phyloP scores from a whole-genome alignment of 176 grass and related monocot genomes.

The Eleusine coracana region DNA sequence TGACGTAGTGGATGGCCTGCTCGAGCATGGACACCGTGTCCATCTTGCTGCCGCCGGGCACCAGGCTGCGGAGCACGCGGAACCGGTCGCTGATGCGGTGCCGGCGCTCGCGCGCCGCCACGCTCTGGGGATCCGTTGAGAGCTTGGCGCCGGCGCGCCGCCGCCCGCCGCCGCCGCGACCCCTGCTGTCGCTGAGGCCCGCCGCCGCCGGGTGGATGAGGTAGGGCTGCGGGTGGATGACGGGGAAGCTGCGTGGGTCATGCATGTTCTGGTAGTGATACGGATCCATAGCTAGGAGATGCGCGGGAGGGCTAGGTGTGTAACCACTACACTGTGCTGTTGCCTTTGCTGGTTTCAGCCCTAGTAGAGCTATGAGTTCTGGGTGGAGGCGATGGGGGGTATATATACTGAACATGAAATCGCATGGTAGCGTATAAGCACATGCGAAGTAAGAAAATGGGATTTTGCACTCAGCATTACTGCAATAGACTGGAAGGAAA shows the following conservation, averaged over 20 bases:
- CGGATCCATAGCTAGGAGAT: constrained; percentile 54
- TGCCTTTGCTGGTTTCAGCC: constrained; percentile 30
- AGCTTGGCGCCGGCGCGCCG: constrained; percentile 61
- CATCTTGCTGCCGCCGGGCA: constrained; percentile 96
- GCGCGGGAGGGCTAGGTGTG: constrained; percentile 21
- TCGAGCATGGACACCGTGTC: constrained; percentile 98
- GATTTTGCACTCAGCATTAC: neutral
- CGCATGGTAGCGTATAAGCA: constrained; percentile 6
- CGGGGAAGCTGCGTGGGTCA: constrained; percentile 51
- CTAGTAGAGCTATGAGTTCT: constrained; percentile 43
- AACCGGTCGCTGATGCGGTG: constrained; percentile 97
- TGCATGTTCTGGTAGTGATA: constrained; percentile 50
- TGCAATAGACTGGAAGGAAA: neutral
- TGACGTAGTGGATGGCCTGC: constrained; percentile 98
- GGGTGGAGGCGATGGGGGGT: constrained; percentile 18
- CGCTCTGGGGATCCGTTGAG: constrained; percentile 95
- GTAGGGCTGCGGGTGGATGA: constrained; percentile 37
- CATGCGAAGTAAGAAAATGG: neutral
- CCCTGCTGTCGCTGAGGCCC: constrained; percentile 37
- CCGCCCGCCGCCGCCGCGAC: constrained; percentile 46
- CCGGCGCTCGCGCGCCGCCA: constrained; percentile 78
- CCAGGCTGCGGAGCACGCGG: constrained; percentile 78
- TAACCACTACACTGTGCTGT: constrained; percentile 34
- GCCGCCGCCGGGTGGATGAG: constrained; percentile 31
- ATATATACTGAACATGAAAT: constrained; percentile 38